These are phyloP conservation scores for Caryopteris hybrid DNA, from an alignment of 305 asterid genomes.

Conservation along the genomic window DNA sequence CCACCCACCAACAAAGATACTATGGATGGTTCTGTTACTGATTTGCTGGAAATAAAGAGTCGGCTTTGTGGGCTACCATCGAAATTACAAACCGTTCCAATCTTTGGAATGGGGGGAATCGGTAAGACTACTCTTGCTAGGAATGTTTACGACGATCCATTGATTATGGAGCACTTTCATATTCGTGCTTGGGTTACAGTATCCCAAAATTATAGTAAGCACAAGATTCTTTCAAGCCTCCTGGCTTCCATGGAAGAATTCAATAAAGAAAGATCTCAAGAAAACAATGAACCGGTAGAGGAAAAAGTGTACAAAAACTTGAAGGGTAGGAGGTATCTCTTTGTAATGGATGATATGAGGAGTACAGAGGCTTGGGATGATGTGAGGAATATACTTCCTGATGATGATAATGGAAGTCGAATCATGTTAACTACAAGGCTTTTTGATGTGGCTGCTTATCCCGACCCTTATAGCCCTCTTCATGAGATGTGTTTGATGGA, in stretches of 20 bases:
- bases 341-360: conserved; percentile 12
- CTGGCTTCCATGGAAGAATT: too few relatives aligned
- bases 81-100: too few relatives aligned
- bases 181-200: background rate
- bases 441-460: conserved; percentile 6
- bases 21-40: too few relatives aligned
- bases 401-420: conserved; percentile 15
- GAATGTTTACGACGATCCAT: too few relatives aligned
- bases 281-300: background rate
- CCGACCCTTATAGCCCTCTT: background rate
- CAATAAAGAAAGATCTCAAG: background rate
- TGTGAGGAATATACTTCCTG: conserved; percentile 4
- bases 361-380: conserved; percentile 5
- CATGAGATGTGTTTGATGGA: conserved; percentile 16
- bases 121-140: too few relatives aligned
- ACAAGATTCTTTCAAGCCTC: too few relatives aligned
- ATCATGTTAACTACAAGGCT: conserved; percentile 26
- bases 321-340: background rate
- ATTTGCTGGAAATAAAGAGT: too few relatives aligned
- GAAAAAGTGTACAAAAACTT: background rate
- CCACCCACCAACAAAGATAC: too few relatives aligned
- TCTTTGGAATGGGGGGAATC: too few relatives aligned
- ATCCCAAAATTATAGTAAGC: background rate
- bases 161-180: too few relatives aligned
- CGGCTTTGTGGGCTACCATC: too few relatives aligned